Evolutionary conservation across 495 filamentous ascomycete genomes (phyloP), one percentile per base, ranked within the genome.

Genomic region (Aspergillus diversus): DNA sequence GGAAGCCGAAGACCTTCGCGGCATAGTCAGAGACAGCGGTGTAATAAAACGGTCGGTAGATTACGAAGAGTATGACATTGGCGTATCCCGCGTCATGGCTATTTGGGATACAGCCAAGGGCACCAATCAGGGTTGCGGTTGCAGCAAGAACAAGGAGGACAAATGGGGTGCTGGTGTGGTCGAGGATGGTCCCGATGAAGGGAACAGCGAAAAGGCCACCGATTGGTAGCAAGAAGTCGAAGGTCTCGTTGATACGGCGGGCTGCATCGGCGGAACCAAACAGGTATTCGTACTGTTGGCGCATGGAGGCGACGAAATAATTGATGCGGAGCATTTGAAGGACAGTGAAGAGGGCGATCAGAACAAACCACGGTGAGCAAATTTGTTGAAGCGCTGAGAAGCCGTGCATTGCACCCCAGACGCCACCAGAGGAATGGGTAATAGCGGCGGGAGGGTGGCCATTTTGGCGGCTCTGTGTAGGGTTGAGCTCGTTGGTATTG

Each of bases 1-100:
- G 87, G 77, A 97, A 97, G 7, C 95, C 94, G 73, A 99, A 99
- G 35, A 99, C 94, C 75, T 97, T 97, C 34, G 92, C 93, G 48
- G 87, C 80, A 73, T 96, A 97, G 77, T 99, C 95, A 8, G 80
- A 84, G 1, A 84, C 80, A 3, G 81, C 72, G 12, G 81, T 84
- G 57, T 84, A 84, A 56, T 84, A 85, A 57, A 85, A 79, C 0
- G 82, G 82, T 5, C 83, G 73, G 63, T 84, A 85, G 17, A 83
- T 56, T 48, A 81, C 91, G 71, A 99, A 98, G 0, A 97, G 83
- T 47, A 81, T 76, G 55, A 99, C 81, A 61, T 93, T 93, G 21
- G 83, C 84, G 65, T 96, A 96, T 0, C 87, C 92, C 0, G 92
- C 90, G 68, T 81, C 84, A 43, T 81, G 71, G 46, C 75, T 85